Base-by-base conservation (phyloP, 2,329 filamentous ascomycete genomes). In the Fusarium stilboides region DNA sequence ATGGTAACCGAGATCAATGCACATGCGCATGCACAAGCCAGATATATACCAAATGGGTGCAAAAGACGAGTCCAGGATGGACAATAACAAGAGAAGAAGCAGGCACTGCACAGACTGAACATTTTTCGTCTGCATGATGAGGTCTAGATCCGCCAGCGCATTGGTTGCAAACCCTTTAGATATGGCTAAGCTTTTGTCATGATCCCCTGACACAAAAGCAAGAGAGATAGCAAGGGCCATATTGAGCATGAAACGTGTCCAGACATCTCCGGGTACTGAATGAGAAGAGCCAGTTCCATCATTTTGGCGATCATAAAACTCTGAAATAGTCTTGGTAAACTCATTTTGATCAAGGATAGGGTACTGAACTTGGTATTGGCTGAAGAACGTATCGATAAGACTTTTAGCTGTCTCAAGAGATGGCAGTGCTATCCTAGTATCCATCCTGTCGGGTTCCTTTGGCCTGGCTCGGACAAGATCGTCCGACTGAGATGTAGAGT, bases 31-130 rank as follows among this genome's bases (percentile, higher is more conserved):
- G 7, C 60, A 63, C 4, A 63, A 17, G 1, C 60, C 60, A 0
- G 60, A 63, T 20, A 63, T 63, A n/a, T 63, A 63, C 58, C 60
- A 63, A 1, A 63, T 36, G 2, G 60, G 60, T 1, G 58, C 58
- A 17, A 58, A 45, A 0, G 60, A 46, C 1, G 60, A 63, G 24
- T 63, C 60, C 0, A 63, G 19, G 3, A 63, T 63, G 1, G 60
- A 63, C 1, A 63, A 24, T 12, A 63, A 12, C 1, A 63, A 12
- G 1, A 63, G 26, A 2, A 63, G 5, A 1, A 63, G 49, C 6
- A 63, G 31, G 22, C 60, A 63, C 9, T 63, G 60, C 0, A 63
- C 28, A 4, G 60, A 63, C 6, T 57, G 36, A 1, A 63, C 58
- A 15, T 57, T 63, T 17, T 63, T 63, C 0, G 60, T 47, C 5